These are phyloP conservation scores for Penicillium sp. DNA, from an alignment of 2,329 filamentous ascomycete species.

Conservation along the genomic window DNA sequence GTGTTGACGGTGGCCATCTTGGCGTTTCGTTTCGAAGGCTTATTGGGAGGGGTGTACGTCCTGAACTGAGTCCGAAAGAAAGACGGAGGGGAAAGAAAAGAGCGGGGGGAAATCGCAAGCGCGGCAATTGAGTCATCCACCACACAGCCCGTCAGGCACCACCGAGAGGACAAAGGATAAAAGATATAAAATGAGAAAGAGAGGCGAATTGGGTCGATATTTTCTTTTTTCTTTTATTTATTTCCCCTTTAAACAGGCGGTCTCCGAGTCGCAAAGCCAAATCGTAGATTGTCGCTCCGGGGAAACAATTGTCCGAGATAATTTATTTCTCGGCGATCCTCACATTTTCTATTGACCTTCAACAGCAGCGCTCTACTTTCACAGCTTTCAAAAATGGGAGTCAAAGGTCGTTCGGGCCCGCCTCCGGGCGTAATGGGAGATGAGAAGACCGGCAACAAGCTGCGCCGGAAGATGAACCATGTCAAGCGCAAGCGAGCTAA, in stretches of 20 bases:
- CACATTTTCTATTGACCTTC: constrained; percentile 4
- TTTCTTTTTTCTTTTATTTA: constrained; percentile 10
- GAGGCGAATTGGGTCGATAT: constrained; percentile 8
- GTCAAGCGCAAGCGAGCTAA: constrained; percentile 75
- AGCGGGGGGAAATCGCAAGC: constrained; percentile 32
- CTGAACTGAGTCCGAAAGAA: constrained; percentile 32
- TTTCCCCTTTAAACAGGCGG: constrained; percentile 10
- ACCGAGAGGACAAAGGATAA: constrained; percentile 21
- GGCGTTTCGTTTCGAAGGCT: constrained; percentile 36
- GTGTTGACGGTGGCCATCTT: constrained; percentile 67
- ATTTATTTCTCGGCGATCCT: constrained; percentile 29
- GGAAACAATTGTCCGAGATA: constrained; percentile 30
- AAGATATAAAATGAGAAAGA: constrained; percentile 8
- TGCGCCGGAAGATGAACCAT: constrained; percentile 73
- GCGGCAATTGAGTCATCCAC: constrained; percentile 44
- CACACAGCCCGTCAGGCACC: constrained; percentile 25
- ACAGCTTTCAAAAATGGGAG: constrained; percentile 46
- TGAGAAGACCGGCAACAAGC: constrained; percentile 70
- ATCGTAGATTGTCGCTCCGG: constrained; percentile 21
- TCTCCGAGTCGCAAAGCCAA: constrained; percentile 9
- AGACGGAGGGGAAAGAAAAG: constrained; percentile 38
- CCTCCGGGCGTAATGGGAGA: constrained; percentile 49
- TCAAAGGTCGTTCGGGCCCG: constrained; percentile 44
- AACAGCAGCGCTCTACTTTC: constrained; percentile 2
- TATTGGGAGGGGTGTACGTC: constrained; percentile 43